Conservation (phyloP, 2,329 filamentous ascomycete species). For the Teratosphaeria viscida region DNA sequence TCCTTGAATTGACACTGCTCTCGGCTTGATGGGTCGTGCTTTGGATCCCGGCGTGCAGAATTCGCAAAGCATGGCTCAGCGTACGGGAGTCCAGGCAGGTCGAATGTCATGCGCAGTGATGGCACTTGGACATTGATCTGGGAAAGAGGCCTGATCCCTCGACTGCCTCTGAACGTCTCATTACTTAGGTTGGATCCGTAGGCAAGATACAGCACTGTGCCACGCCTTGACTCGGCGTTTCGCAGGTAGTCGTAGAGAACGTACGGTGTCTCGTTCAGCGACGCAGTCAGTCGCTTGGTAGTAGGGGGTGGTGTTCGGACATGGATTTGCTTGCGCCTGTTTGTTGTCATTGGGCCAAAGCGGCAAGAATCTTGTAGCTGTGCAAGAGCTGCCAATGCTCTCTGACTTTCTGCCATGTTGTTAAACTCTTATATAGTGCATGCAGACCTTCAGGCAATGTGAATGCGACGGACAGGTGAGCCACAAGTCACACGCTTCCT, state of each 20-base stretch:
- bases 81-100: constrained; percentile 78
- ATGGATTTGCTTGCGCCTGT: background rate
- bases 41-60: constrained; percentile 48
- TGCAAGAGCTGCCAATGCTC: background rate
- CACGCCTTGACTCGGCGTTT: constrained; percentile 3
- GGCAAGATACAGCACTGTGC: constrained; percentile 40
- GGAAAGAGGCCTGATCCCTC: constrained; percentile 72
- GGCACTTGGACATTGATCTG: constrained; percentile 75
- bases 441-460: background rate
- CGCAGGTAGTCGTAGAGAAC: constrained; percentile 13
- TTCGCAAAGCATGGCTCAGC: constrained; percentile 88
- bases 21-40: constrained; percentile 12
- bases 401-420: background rate
- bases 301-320: constrained; percentile 1
- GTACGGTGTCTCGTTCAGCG: constrained; percentile 10
- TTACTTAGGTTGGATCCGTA: constrained; percentile 85
- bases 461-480: background rate
- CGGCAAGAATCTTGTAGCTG: background rate
- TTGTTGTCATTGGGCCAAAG: background rate
- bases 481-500: background rate
- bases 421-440: background rate
- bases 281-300: constrained; percentile 9
- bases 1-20: constrained; percentile 12
- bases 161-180: constrained; percentile 65
- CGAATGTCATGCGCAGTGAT: constrained; percentile 66